A percentile compares a stretch with the other conserved stretches of the same genome.
Evolutionary conservation across 805 yeast species (phyloP).

Genomic region (Wickerhamiella cacticola): DNA sequence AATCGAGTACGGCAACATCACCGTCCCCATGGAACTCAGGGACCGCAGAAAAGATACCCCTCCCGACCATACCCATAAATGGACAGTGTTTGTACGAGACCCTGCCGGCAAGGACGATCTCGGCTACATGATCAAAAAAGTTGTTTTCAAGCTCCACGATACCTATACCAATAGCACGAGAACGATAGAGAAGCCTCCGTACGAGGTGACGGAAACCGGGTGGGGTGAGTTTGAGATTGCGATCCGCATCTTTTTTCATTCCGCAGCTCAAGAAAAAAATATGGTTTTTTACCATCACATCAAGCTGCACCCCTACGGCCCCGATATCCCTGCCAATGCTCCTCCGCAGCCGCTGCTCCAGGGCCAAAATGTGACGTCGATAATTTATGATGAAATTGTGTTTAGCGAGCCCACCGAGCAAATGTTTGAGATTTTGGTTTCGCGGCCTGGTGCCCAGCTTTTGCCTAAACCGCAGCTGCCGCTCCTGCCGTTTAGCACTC

Average conservation of each 20-base stretch:
- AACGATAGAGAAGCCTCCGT: conserved; percentile 80
- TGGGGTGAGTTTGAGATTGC: conserved; percentile 99
- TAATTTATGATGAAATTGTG: conserved; percentile 77
- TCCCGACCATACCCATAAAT: conserved; percentile 81
- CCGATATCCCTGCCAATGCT: conserved; percentile 22
- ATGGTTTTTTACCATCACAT: conserved; percentile 77
- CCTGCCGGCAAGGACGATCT: conserved; percentile 65
- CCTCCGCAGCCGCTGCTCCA: conserved; percentile 22
- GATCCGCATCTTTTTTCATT: conserved; percentile 71
- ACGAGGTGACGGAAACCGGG: conserved; percentile 91
- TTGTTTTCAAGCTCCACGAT: conserved; percentile 88
- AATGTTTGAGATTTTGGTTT: conserved; percentile 65
- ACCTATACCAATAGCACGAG: conserved; percentile 84
- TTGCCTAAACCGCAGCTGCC: conserved; percentile 28
- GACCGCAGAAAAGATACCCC: conserved; percentile 54
- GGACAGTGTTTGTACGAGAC: conserved; percentile 86
- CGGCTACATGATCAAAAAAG: conserved; percentile 72
- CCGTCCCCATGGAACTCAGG: conserved; percentile 47
- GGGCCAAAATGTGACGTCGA: conserved; percentile 40
- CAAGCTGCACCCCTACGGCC: conserved; percentile 75
- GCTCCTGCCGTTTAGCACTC: conserved; percentile 31
- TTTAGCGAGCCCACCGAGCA: conserved; percentile 92
- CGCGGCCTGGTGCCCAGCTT: conserved; percentile 30
- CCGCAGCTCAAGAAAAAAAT: conserved; percentile 82
- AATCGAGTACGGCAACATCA: conserved; percentile 68